Conservation (phyloP, 208 protist species). For the Trypanosoma platydactyli region DNA sequence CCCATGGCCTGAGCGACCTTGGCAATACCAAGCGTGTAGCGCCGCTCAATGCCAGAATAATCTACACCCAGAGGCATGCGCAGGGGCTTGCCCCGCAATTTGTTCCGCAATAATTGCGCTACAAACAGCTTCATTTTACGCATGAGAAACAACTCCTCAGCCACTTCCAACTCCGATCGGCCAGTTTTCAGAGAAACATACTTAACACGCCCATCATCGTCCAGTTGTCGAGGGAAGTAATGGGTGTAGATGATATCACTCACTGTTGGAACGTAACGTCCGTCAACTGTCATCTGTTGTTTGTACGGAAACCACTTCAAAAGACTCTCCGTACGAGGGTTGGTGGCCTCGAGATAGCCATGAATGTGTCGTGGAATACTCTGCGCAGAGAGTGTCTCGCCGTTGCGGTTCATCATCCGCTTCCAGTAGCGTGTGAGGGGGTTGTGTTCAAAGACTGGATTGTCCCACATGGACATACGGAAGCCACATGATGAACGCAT, state of each 20-base stretch:
- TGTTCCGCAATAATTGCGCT: constrained; percentile 78
- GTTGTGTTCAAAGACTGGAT: constrained; percentile 77
- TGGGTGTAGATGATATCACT: constrained; percentile 75
- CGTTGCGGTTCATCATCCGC: constrained; percentile 75
- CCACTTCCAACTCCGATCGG: constrained; percentile 71
- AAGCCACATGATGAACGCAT: constrained; percentile 14
- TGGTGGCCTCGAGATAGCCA: constrained; percentile 78
- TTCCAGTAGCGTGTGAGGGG: constrained; percentile 82
- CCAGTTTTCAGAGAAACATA: constrained; percentile 81
- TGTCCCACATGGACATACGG: constrained; percentile 82
- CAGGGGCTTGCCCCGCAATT: constrained; percentile 65
- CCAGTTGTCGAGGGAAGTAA: constrained; percentile 80
- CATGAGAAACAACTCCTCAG: constrained; percentile 89
- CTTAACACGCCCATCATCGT: constrained; percentile 83
- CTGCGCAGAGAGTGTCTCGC: constrained; percentile 72
- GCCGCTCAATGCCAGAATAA: constrained; percentile 80
- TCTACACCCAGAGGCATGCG: constrained; percentile 80
- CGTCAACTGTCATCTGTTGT: constrained; percentile 81
- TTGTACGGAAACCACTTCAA: constrained; percentile 90
- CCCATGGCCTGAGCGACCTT: constrained; percentile 85
- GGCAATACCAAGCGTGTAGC: constrained; percentile 74
- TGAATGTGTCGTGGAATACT: constrained; percentile 88
- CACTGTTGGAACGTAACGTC: constrained; percentile 74
- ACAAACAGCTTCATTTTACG: constrained; percentile 85
- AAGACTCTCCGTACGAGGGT: constrained; percentile 62